phyloP scores from a whole-genome alignment of 169 alveolate species.

The Hepatocystis sp. region DNA sequence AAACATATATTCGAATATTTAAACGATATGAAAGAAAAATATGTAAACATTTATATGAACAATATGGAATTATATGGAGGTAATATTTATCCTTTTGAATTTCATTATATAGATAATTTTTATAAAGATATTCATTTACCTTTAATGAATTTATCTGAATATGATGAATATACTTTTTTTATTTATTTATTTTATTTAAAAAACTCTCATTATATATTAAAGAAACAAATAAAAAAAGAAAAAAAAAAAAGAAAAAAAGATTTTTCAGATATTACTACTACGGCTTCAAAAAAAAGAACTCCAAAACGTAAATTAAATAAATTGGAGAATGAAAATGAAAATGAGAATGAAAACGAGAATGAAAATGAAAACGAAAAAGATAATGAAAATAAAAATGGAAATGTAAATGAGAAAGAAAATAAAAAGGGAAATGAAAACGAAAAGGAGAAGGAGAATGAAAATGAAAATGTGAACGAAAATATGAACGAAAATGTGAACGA shows the following conservation, averaged over 20 bases:
- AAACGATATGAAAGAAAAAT: conserved; percentile 57
- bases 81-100: conserved; percentile 65
- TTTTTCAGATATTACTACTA: conserved; percentile 27
- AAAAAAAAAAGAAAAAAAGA: conserved; percentile 62
- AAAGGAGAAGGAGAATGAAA: not conserved
- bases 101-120: conserved; percentile 25
- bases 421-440: conserved; percentile 4
- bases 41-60: conserved; percentile 30
- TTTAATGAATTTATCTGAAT: conserved; percentile 42
- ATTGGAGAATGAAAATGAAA: conserved; percentile 16
- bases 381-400: not conserved
- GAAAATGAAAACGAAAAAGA: conserved; percentile 25
- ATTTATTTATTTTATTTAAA: conserved; percentile 67
- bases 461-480: not conserved
- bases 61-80: conserved; percentile 70
- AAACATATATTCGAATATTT: conserved; percentile 19
- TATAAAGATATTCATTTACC: conserved; percentile 49
- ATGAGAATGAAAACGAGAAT: not conserved
- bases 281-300: conserved; percentile 47
- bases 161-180: conserved; percentile 62
- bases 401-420: conserved; percentile 6
- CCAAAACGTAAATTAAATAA: conserved; percentile 56
- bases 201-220: conserved; percentile 49
- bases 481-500: not conserved
- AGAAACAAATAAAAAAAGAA: conserved; percentile 66